Evolutionary conservation across 225 moss, liverwort and hornwort species (phyloP).

Genomic region (Polytrichum commune): DNA sequence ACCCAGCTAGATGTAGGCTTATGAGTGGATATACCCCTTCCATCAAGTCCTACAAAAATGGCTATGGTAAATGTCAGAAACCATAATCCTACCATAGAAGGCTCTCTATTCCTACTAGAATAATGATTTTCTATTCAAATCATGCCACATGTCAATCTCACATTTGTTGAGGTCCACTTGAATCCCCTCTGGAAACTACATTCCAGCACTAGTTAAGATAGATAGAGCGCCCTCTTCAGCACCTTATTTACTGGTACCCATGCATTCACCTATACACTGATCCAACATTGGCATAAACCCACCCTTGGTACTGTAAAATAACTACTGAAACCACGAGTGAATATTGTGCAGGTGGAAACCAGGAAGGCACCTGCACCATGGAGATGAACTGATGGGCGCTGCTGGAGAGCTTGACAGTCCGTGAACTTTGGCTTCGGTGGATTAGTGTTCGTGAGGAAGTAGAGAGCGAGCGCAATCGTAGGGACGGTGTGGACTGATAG

Average conservation of each 20-base stretch:
- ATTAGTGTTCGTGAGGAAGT: conserved; percentile 15
- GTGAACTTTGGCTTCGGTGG: conserved; percentile 6
- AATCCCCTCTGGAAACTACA: too few relatives aligned
- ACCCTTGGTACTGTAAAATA: not conserved
- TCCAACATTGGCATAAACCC: too few relatives aligned
- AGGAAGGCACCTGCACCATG: conserved; percentile 67
- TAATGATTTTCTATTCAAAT: too few relatives aligned
- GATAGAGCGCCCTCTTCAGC: too few relatives aligned
- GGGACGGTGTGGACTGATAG: conserved; percentile 30
- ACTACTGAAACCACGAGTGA: not conserved
- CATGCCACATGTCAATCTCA: too few relatives aligned
- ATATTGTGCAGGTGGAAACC: not conserved
- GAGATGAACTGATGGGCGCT: conserved; percentile 75
- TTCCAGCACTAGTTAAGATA: too few relatives aligned
- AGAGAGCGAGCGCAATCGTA: conserved; percentile 15
- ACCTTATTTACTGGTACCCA: too few relatives aligned
- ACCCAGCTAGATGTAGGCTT: conserved; percentile 77
- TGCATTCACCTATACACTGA: too few relatives aligned
- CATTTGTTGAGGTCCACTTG: too few relatives aligned
- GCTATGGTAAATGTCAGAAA: too few relatives aligned
- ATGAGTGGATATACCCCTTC: conserved; percentile 81
- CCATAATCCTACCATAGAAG: too few relatives aligned
- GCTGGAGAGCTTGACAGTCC: conserved; percentile 49
- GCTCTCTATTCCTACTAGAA: too few relatives aligned
- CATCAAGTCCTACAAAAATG: conserved; percentile 69